Conservation (phyloP, 2,329 filamentous ascomycete species). For the Celoporthe dispersa region DNA sequence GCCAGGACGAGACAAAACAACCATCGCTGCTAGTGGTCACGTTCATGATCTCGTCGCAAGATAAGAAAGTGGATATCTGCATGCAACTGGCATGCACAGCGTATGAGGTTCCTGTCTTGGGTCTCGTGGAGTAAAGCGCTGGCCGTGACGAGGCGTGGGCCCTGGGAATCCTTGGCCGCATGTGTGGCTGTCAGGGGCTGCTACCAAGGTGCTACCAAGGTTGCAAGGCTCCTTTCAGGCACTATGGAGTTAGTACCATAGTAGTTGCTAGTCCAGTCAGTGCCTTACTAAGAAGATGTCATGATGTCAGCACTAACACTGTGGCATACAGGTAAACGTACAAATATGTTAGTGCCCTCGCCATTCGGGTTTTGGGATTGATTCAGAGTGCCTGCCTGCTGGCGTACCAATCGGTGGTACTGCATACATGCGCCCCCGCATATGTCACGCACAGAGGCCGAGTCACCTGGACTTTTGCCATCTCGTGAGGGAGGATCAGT, state of each 20-base stretch:
- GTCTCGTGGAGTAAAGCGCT: background rate
- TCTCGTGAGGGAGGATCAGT: background rate
- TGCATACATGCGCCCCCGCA: background rate
- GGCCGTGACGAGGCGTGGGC: background rate
- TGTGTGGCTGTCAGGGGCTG: constrained; percentile 12
- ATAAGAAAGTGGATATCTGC: background rate
- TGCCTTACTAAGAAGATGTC: background rate
- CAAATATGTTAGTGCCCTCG: background rate
- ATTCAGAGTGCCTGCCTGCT: too few species aligned
- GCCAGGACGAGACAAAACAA: background rate
- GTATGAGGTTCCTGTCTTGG: background rate
- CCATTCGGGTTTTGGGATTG: background rate
- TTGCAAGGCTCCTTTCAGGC: too few species aligned
- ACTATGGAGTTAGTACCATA: too few species aligned
- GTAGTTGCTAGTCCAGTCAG: too few species aligned
- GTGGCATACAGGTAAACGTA: background rate
- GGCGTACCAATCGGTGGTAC: too few species aligned
- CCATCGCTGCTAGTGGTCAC: background rate
- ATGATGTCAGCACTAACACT: background rate
- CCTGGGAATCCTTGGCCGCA: background rate
- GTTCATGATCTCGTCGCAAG: background rate
- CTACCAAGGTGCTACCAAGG: background rate
- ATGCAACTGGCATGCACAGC: background rate
- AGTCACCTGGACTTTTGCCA: constrained; percentile 2
- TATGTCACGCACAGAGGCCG: background rate